Conservation (phyloP, 140 eudicot genomes). For the Stevia rebaudiana region DNA sequence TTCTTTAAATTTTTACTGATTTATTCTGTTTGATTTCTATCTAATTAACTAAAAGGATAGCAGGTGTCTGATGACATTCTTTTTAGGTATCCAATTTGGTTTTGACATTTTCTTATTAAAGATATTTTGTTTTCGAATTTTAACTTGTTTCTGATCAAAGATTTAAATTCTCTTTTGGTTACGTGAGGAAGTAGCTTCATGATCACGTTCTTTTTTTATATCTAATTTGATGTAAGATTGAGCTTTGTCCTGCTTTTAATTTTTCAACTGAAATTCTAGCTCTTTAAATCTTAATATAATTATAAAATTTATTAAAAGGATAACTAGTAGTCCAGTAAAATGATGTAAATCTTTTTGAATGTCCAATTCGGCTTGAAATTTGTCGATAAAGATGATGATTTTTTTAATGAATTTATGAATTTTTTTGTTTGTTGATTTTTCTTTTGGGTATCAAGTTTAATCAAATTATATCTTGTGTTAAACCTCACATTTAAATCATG, state of each 20-base stretch:
- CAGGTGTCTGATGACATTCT: not conserved
- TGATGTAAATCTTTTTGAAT: not conserved
- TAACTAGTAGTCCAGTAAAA: not conserved
- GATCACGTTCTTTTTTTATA: slow-evolving; percentile 3
- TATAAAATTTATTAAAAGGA: not conserved
- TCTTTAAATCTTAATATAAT: not conserved
- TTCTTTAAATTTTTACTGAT: not conserved
- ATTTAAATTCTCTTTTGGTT: not conserved
- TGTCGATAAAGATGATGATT: not conserved
- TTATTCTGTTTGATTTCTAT: not conserved
- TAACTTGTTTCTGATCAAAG: not conserved
- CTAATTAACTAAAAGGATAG: not conserved
- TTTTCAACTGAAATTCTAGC: not conserved
- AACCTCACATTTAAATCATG: slow-evolving; percentile 5
- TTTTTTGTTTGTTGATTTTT: not conserved
- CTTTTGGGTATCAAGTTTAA: not conserved
- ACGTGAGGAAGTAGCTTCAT: not conserved
- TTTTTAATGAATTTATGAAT: slow-evolving; percentile 1
- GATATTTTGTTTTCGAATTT: too few relatives aligned
- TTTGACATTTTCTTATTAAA: not conserved
- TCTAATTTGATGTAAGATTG: not conserved
- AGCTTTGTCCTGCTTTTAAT: not conserved
- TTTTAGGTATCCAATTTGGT: not conserved
- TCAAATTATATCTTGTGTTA: not conserved
- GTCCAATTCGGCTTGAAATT: not conserved